Evolutionary conservation across 805 yeast genomes (phyloP).

Genomic region (Isabelozyma rhagii): DNA sequence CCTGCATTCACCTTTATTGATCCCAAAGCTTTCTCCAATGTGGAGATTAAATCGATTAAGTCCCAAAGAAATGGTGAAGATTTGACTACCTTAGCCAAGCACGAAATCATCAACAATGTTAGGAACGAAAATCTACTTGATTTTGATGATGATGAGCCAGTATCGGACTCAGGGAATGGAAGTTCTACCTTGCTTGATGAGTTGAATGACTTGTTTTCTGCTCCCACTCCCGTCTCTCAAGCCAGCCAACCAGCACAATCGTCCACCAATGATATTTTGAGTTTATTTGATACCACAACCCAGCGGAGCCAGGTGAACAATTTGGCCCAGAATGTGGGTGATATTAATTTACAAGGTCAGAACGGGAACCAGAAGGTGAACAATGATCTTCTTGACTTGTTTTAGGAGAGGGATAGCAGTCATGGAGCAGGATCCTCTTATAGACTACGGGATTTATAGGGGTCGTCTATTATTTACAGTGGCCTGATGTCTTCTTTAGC

Average conservation of each 20-base stretch:
- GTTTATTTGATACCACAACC: constrained; percentile 33
- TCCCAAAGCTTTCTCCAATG: constrained; percentile 32
- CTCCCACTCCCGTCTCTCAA: constrained; percentile 24
- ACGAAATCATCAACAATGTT: constrained; percentile 62
- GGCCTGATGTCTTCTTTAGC: too few relatives aligned
- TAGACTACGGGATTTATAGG: too few relatives aligned
- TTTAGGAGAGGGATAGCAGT: constrained; percentile 11
- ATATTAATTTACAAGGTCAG: constrained; percentile 6
- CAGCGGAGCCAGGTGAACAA: constrained; percentile 4
- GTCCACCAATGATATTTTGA: constrained; percentile 42
- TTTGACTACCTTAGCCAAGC: constrained; percentile 70
- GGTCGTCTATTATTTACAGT: too few relatives aligned
- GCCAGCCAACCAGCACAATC: constrained; percentile 9
- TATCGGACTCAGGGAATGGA: constrained; percentile 11
- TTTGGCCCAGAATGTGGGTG: constrained; percentile 7
- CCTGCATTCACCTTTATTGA: constrained; percentile 67
- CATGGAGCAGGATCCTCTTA: too few relatives aligned
- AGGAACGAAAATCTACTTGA: constrained; percentile 82
- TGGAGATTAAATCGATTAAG: constrained; percentile 1
- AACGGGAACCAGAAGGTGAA: constrained; percentile 9
- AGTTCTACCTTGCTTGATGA: constrained; percentile 58
- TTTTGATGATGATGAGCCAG: constrained; percentile 63
- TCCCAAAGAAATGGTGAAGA: constrained; percentile 46
- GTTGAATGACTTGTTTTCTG: constrained; percentile 65
- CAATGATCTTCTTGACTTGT: constrained; percentile 37